These are phyloP conservation scores for Beauveria medogensis DNA, from an alignment of 2,329 filamentous ascomycete species.

Conservation along the genomic window DNA sequence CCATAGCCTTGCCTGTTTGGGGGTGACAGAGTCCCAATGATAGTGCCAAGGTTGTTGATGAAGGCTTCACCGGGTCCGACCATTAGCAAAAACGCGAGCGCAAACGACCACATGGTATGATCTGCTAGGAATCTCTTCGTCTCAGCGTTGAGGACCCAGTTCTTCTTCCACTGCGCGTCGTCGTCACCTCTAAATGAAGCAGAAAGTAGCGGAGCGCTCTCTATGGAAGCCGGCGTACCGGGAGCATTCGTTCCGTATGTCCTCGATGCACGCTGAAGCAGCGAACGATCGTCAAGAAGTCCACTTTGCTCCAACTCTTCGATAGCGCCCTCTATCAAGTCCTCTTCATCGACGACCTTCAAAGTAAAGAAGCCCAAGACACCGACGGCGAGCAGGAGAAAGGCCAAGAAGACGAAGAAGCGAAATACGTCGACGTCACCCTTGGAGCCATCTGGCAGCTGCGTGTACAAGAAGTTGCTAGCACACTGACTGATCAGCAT, in stretches of 20 bases:
- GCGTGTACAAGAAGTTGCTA: slow-evolving; percentile 68
- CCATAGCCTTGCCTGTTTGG: slow-evolving; percentile 37
- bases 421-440: slow-evolving; percentile 66
- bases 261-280: slow-evolving; percentile 51
- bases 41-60: slow-evolving; percentile 92
- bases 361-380: slow-evolving; percentile 66
- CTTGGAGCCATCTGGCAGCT: slow-evolving; percentile 50
- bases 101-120: slow-evolving; percentile 92
- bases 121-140: slow-evolving; percentile 79
- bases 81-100: slow-evolving; percentile 83
- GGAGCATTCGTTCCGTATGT: slow-evolving; percentile 52
- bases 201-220: slow-evolving; percentile 31
- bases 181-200: slow-evolving; percentile 35
- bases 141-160: slow-evolving; percentile 84
- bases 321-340: slow-evolving; percentile 81
- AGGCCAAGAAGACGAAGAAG: slow-evolving; percentile 79
- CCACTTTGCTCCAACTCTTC: slow-evolving; percentile 88
- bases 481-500: slow-evolving; percentile 94
- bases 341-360: slow-evolving; percentile 72
- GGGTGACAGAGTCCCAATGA: slow-evolving; percentile 76
- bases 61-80: slow-evolving; percentile 95
- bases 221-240: slow-evolving; percentile 33
- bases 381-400: slow-evolving; percentile 63
- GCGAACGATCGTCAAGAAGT: slow-evolving; percentile 64
- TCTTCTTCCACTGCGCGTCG: slow-evolving; percentile 63